Percentiles rank a stretch among this genome's conserved stretches.
phyloP scores from a whole-genome alignment of 2,329 filamentous ascomycete species.

The Stachybotrys chartarum region DNA sequence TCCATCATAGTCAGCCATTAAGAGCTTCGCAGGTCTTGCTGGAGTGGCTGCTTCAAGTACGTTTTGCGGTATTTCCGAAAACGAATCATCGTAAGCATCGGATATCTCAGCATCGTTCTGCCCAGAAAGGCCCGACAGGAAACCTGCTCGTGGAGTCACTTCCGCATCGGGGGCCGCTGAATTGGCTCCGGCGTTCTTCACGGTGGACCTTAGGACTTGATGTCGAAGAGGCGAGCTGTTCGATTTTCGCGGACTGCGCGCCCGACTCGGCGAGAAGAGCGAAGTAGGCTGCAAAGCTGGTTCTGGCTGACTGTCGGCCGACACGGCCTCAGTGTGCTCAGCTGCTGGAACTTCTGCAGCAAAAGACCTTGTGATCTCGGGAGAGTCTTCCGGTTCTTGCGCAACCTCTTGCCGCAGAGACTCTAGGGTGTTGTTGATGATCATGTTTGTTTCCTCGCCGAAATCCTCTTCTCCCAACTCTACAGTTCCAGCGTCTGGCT shows the following conservation, averaged over 20 bases:
- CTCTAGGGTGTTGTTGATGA: conserved; percentile 49
- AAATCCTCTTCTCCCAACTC: conserved; percentile 32
- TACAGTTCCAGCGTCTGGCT: conserved; percentile 22
- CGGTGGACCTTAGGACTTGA: conserved; percentile 23
- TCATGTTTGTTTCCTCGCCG: conserved; percentile 48
- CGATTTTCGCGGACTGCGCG: conserved; percentile 27
- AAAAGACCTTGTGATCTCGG: conserved; percentile 6
- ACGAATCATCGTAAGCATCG: conserved; percentile 44
- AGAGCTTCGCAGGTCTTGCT: conserved; percentile 12
- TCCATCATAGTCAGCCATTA: background rate
- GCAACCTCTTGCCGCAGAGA: conserved; percentile 31
- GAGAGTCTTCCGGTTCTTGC: conserved; percentile 7
- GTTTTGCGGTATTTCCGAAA: conserved; percentile 47
- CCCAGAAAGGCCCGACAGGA: conserved; percentile 6
- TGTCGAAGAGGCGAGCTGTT: conserved; percentile 21
- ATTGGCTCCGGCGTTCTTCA: conserved; percentile 13
- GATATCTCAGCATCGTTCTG: conserved; percentile 19
- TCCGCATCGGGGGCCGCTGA: background rate
- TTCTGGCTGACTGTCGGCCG: background rate
- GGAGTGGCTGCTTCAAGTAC: conserved; percentile 44
- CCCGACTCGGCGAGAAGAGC: conserved; percentile 16
- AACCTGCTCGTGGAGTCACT: background rate
- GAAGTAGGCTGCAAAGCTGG: background rate
- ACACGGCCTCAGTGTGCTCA: background rate
- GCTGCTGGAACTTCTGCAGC: conserved; percentile 9